Base-by-base conservation (phyloP, 805 yeast species). In the Yamadazyma phyllophila region DNA sequence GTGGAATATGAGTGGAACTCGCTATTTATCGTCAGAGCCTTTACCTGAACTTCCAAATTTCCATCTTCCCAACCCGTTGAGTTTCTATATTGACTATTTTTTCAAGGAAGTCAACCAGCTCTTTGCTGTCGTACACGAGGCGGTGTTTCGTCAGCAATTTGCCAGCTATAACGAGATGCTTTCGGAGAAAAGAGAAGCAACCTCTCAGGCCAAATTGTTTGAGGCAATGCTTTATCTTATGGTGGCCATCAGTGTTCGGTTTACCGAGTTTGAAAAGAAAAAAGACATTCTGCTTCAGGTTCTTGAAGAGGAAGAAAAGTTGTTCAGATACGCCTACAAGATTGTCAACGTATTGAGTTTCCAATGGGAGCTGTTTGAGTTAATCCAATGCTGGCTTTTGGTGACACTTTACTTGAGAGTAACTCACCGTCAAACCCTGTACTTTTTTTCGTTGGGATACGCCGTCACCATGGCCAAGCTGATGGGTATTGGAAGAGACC, bases 1-100 rank as follows among this genome's bases (percentile, higher is more conserved):
- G 12, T 82, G 86, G 85, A 82, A 82, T 56, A 64, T 81, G 77
- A 66, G 76, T n/a, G 86, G 86, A 1, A 71, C 71, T 26, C 76
- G 74, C 53, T 82, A 78, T 54, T 49, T 80, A 14, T 47, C 48
- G 24, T 56, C 62, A 3, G 69, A 66, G 26, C 50, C 46, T 10
- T 51, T 71, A 32, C 77, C 76, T 12, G 60, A 56, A 2, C 44
- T 58, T 10, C 71, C 75, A 1, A 61, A 57, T 2, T 47, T 62
- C 12, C 55, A 54, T 5, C 49, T 62, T 11, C 38, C 47, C 1
- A 26, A 54, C 10, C 49, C 52, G 7, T 4, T 47, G 9, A 43
- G 42, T 4, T 44, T 51, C 14, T 61, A 68, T 38, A 50, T 72
- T n/a, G 60, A 67, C 43, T 76, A 60, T 50, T 82, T 59, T 50